Evolutionary conservation across 2,329 filamentous ascomycete species (phyloP), one percentile per base, ranked within the genome.

Genomic region (Lachnellula cervina): DNA sequence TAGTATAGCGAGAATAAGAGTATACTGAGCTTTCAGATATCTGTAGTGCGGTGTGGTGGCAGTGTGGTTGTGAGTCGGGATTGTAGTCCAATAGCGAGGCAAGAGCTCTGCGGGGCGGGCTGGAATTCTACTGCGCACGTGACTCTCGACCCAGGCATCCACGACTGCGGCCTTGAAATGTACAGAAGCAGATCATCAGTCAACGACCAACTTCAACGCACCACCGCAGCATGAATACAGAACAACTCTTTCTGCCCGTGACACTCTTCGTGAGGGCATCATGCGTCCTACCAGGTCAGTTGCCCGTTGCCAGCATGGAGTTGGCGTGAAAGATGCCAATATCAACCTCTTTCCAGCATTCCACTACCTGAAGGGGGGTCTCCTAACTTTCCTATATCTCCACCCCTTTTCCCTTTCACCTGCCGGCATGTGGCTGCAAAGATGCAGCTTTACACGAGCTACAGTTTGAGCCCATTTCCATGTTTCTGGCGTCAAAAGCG

Each of bases 311-410:
- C 55, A 57, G 38, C 54, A 55, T 59, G 58, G 55, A 56, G 59
- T 55, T 61, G 62, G 60, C 51, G 62, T 61, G 57, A 57, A 51
- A 53, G 60, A 49, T 56, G 62, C 54, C 52, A 53, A 54, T 56
- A 43, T 52, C 56, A 51, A 37, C 37, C 55, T 38, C 38, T 40
- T 53, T 56, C 49, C 46, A 47, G 54, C 54, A 40, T 58, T 40
- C 48, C 13, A 13, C 17, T 21, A 19, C 34, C 25, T 14, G 47
- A 35, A 25, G 13, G 35, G 13, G 35, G 21, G 44, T 28, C 55
- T 49, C 19, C 37, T 58, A 57, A 58, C 57, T 21, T 49, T 21
- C 48, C 19, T 51, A 17, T 52, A 43, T 61, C 55, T 59, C 44
- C 46, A 38, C 47, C 52, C 51, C 13, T 34, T 49, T 51, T 45